Evolutionary conservation across 768 basidiomycete species (phyloP).

Genomic region (Dioszegia aurantiaca): DNA sequence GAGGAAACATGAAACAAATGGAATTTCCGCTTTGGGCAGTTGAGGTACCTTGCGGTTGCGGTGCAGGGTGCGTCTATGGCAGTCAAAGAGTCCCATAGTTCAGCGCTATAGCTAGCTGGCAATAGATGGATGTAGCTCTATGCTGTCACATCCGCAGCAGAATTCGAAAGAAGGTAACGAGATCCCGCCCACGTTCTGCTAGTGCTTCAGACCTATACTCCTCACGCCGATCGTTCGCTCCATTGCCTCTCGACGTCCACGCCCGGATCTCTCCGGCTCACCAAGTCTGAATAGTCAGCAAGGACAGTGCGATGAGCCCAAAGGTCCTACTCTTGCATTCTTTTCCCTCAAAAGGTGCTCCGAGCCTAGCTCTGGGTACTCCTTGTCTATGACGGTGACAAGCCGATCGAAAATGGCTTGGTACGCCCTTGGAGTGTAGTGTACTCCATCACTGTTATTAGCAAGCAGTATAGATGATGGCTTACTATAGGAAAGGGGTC

Average conservation of each 20-base stretch:
- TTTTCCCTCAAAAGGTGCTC: slow-evolving; percentile 58
- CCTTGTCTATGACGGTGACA: slow-evolving; percentile 59
- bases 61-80: too few species aligned
- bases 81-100: too few species aligned
- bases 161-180: too few species aligned
- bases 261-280: too few species aligned
- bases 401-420: slow-evolving; percentile 67
- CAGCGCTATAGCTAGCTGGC: too few species aligned
- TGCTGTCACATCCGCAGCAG: too few species aligned
- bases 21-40: background rate
- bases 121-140: too few species aligned
- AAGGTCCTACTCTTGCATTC: slow-evolving; percentile 65
- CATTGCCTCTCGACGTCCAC: too few species aligned
- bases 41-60: background rate
- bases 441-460: slow-evolving; percentile 67
- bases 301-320: slow-evolving; percentile 16
- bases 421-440: slow-evolving; percentile 73
- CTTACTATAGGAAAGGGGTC: slow-evolving; percentile 46
- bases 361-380: slow-evolving; percentile 68
- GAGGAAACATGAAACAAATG: background rate
- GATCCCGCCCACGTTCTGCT: too few species aligned
- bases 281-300: too few species aligned
- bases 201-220: too few species aligned
- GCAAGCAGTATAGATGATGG: background rate
- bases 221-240: too few species aligned